Percentiles rank a stretch among this genome's conserved stretches.
Evolutionary conservation across 1,284 basidiomycete genomes (phyloP).

Genomic region (Tausonia pullulans): DNA sequence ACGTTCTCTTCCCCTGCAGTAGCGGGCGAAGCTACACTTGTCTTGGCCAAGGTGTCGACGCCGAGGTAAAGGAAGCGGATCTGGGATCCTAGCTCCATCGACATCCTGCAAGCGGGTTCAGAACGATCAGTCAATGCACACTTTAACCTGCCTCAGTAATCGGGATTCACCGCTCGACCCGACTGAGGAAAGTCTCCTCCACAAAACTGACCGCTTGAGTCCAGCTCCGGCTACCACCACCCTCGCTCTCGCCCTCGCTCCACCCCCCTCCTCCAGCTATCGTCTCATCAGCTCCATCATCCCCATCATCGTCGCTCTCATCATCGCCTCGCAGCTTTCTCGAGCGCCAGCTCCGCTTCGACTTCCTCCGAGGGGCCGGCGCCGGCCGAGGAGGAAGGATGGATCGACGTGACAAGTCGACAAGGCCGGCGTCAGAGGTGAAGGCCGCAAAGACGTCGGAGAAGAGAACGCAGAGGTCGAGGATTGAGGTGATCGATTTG

Average conservation of each 20-base stretch:
- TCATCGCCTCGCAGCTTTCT: too few species aligned
- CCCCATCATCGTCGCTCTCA: too few species aligned
- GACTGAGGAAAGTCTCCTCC: conserved; percentile 2
- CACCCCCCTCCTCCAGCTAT: too few species aligned
- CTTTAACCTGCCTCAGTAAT: not conserved
- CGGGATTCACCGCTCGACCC: not conserved
- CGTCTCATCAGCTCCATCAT: too few species aligned
- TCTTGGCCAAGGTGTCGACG: conserved; percentile 1
- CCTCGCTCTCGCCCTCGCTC: not conserved
- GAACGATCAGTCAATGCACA: too few species aligned
- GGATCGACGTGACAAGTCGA: not conserved
- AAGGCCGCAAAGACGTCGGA: conserved; percentile 45
- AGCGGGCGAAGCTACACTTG: not conserved
- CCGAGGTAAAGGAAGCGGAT: conserved; percentile 1
- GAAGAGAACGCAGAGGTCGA: conserved; percentile 39
- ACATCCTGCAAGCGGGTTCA: not conserved
- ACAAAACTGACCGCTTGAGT: not conserved
- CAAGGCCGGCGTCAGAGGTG: conserved; percentile 40
- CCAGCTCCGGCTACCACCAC: not conserved
- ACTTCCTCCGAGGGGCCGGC: too few species aligned
- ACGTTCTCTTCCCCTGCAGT: not conserved
- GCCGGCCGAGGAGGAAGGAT: conserved; percentile 6
- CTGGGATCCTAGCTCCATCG: not conserved
- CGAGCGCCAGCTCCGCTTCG: too few species aligned
- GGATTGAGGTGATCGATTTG: not conserved